A percentile compares a stretch with the other conserved stretches of the same genome.
These are phyloP conservation scores for Pleurotus pulmonarius DNA, from an alignment of 768 basidiomycete genomes.

Conservation along the genomic window DNA sequence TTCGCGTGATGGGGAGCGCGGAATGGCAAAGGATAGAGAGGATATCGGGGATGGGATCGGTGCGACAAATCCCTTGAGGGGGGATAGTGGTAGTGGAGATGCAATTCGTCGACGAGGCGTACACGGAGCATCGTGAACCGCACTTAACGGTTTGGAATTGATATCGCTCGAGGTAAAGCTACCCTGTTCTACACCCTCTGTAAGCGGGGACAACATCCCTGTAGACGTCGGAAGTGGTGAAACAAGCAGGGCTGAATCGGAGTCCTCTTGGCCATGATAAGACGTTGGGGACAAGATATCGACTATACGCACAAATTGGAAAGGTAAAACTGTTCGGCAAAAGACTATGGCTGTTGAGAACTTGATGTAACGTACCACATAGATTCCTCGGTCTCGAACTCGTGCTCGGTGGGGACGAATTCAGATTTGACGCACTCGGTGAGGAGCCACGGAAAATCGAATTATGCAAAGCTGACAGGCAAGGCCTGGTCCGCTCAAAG, in stretches of 20 bases:
- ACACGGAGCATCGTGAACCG: neutral
- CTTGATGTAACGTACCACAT: neutral
- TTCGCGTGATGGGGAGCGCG: neutral
- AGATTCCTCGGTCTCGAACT: neutral
- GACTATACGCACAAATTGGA: neutral
- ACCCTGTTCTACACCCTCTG: neutral
- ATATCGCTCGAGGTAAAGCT: neutral
- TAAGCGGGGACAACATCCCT: neutral
- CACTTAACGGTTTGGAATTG: too few relatives aligned
- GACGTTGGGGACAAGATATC: neutral
- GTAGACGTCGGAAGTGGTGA: neutral
- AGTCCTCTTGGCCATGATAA: neutral
- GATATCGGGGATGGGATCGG: neutral
- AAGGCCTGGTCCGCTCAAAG: slow-evolving; percentile 1
- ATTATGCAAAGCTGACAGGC: slow-evolving; percentile 4
- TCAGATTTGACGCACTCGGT: neutral
- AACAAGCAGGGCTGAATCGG: slow-evolving; percentile 2
- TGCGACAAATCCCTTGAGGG: neutral
- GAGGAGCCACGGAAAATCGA: slow-evolving; percentile 4
- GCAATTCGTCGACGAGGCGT: neutral
- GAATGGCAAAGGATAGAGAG: neutral
- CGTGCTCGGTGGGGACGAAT: neutral
- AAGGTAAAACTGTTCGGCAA: too few relatives aligned
- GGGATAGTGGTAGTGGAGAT: neutral
- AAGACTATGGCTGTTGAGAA: too few relatives aligned